Base-by-base conservation (phyloP, 2,329 filamentous ascomycete species). In the Trichoderma sp. region DNA sequence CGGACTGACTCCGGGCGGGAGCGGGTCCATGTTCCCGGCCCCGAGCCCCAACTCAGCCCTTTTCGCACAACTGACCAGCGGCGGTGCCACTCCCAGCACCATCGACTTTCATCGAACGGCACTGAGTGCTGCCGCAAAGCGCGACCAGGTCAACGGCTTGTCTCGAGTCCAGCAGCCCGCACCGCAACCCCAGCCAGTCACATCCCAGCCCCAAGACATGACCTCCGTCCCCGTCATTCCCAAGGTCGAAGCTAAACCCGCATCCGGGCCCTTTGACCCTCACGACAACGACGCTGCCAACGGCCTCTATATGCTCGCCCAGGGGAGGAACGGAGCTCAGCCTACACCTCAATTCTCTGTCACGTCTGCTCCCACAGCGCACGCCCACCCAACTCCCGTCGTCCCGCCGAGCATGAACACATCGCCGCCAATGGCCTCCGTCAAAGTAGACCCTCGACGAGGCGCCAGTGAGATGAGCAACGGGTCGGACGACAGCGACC, bases 231-330 rank as follows among this genome's bases (percentile, higher is more conserved):
- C 72, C 29, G 70, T 76, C 8, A 72, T 74, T 6, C 74, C 80
- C 17, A 86, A 88, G 78, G 59, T 80, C 7, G 83, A 87, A 72
- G 68, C 79, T 15, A 88, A 84, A 73, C 80, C 84, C 12, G 76
- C 83, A 1, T 79, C 85, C 0, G 90, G 92, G 64, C 87, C 90
- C 5, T 96, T 93, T 75, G 91, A 94, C 68, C 92, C 93, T 50
- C 93, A 97, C 79, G 94, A 97, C 64, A 97, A 94, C 74, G 94
- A 97, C 80, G 95, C 94, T 52, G 95, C 94, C 61, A 98, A 97
- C 77, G 94, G 95, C 34, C 84, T 99, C 1, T 96, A 93, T 74
- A 90, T 97, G 86, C 84, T 99, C 68, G 94, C 95, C 1, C 90
- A 78, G 80, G 89, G 80, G 85, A 90, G 76, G 80, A 89, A 82